Percentiles rank a stretch among this genome's conserved stretches.
Evolutionary conservation across 2,329 filamentous ascomycete genomes (phyloP).

Genomic region (Penicillium sp.): DNA sequence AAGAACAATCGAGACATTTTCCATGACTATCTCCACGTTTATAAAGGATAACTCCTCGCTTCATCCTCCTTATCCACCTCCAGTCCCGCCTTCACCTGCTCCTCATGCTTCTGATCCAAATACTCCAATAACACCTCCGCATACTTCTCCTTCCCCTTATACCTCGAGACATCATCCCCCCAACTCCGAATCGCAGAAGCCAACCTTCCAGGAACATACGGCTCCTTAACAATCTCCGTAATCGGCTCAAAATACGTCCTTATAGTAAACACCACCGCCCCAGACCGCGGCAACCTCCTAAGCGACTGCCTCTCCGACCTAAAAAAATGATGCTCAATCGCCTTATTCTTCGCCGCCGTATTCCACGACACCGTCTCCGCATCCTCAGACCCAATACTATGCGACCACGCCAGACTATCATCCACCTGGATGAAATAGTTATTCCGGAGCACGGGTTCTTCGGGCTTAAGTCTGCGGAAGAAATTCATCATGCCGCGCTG

Average conservation of each 20-base stretch:
- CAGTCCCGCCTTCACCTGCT: conserved; percentile 72
- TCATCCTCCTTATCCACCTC: conserved; percentile 67
- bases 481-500: conserved; percentile 82
- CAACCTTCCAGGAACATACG: conserved; percentile 77
- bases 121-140: conserved; percentile 75
- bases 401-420: conserved; percentile 75
- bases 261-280: conserved; percentile 74
- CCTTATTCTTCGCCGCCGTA: conserved; percentile 75
- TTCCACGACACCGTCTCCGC: conserved; percentile 69
- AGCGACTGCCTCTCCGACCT: conserved; percentile 76
- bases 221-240: conserved; percentile 70
- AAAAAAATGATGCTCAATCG: conserved; percentile 76
- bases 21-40: conserved; percentile 14
- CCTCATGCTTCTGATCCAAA: conserved; percentile 73
- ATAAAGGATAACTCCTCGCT: conserved; percentile 66
- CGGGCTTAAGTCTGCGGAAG: conserved; percentile 73
- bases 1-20: not conserved
- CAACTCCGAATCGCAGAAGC: conserved; percentile 81
- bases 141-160: conserved; percentile 81
- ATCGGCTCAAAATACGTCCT: conserved; percentile 79
- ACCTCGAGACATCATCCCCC: conserved; percentile 76
- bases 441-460: conserved; percentile 71
- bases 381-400: conserved; percentile 77
- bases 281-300: conserved; percentile 64
- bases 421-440: conserved; percentile 93